Evolutionary conservation across 441 rosid genomes (phyloP).

Genomic region (Jatropha podagrica): DNA sequence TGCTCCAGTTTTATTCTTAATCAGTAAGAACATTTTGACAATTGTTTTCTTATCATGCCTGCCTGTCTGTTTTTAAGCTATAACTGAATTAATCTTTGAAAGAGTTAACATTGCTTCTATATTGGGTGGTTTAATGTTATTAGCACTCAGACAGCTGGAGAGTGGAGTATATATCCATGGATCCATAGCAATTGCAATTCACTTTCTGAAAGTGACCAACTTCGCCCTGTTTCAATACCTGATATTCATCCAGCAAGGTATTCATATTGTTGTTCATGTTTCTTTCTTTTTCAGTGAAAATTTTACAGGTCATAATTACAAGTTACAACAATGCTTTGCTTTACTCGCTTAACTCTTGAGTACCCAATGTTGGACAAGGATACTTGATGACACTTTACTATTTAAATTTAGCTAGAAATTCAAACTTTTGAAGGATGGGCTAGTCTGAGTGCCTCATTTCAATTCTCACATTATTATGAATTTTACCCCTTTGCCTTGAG

Average conservation of each 20-base stretch:
- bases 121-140: slow-evolving; percentile 17
- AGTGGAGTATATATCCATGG: slow-evolving; percentile 98
- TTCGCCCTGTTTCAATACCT: slow-evolving; percentile 77
- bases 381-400: neutral
- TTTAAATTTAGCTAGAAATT: neutral
- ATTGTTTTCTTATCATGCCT: neutral
- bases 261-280: neutral
- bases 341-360: neutral
- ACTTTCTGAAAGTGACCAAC: slow-evolving; percentile 85
- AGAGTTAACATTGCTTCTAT: slow-evolving; percentile 12
- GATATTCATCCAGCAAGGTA: slow-evolving; percentile 97
- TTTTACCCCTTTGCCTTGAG: neutral
- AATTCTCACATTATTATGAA: neutral
- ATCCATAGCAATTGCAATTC: slow-evolving; percentile 98
- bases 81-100: slow-evolving; percentile 8
- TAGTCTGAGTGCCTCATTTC: neutral
- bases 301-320: slow-evolving; percentile 7
- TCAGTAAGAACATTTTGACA: slow-evolving; percentile 51
- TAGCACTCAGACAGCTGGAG: slow-evolving; percentile 58
- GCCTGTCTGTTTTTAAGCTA: neutral
- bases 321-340: neutral
- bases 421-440: neutral
- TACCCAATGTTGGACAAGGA: neutral
- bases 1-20: slow-evolving; percentile 98
- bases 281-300: neutral